Evolutionary conservation across 352 stramenopile species (phyloP).

Genomic region (Aphanomyces invadans): DNA sequence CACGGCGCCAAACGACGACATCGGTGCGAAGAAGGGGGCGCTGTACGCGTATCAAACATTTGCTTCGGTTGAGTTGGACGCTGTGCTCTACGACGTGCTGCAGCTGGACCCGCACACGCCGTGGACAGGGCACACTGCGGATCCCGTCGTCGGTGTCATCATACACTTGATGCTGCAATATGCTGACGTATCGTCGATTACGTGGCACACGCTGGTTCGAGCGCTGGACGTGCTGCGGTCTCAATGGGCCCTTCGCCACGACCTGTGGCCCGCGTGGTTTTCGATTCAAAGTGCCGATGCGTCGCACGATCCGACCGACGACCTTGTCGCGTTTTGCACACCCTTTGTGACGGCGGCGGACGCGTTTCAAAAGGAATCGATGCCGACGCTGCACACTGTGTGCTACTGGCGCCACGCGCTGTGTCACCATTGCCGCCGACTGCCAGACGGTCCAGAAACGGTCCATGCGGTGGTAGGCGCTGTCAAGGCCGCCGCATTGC

Average conservation of each 20-base stretch:
- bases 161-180: background rate
- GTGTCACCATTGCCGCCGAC: background rate
- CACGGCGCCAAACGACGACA: background rate
- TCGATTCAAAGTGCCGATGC: background rate
- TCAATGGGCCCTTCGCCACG: background rate
- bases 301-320: background rate
- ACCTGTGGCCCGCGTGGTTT: background rate
- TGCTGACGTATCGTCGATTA: too few species aligned
- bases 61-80: background rate
- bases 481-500: background rate
- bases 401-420: conserved; percentile 23
- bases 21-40: background rate
- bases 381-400: conserved; percentile 18
- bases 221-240: background rate
- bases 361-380: background rate
- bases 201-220: background rate
- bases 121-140: too few species aligned
- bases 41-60: background rate
- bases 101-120: too few species aligned
- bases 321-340: background rate
- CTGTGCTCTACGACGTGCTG: background rate
- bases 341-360: background rate
- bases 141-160: background rate
- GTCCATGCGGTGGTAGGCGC: background rate
- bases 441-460: background rate